Percentiles rank a stretch among this genome's conserved stretches.
Evolutionary conservation across 1,284 basidiomycete genomes (phyloP).

Genomic region (Grifola frondosa): DNA sequence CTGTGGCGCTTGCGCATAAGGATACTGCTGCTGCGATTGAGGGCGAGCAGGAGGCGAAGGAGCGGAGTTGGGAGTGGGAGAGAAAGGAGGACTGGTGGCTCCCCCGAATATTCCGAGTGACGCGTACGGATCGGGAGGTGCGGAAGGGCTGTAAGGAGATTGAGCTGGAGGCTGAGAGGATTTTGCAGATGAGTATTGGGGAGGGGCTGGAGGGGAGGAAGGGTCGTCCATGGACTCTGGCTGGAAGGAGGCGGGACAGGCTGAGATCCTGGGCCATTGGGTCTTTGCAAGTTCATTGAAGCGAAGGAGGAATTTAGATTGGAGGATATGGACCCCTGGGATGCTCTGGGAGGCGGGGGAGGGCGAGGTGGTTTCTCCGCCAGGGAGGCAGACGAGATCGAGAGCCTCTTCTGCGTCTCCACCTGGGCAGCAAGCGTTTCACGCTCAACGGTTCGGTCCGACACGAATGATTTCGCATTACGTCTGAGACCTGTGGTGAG

Average conservation of each 20-base stretch:
- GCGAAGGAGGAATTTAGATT: slow-evolving; percentile 52
- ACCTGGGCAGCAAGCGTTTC: slow-evolving; percentile 66
- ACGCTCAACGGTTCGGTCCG: slow-evolving; percentile 69
- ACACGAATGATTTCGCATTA: slow-evolving; percentile 65
- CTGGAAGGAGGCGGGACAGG: slow-evolving; percentile 29
- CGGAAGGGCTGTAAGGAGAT: slow-evolving; percentile 30
- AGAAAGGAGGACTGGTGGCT: slow-evolving; percentile 13
- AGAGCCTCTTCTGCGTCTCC: slow-evolving; percentile 67
- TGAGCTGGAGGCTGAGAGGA: slow-evolving; percentile 29
- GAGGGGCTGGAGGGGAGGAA: slow-evolving; percentile 22
- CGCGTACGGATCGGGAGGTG: slow-evolving; percentile 53
- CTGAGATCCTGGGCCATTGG: slow-evolving; percentile 35
- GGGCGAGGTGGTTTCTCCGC: slow-evolving; percentile 51
- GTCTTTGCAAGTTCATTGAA: slow-evolving; percentile 45
- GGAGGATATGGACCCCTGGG: slow-evolving; percentile 7
- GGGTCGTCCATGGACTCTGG: slow-evolving; percentile 28
- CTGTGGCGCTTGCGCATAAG: slow-evolving; percentile 8
- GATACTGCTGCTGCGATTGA: slow-evolving; percentile 30
- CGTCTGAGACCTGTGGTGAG: slow-evolving; percentile 60
- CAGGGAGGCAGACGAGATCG: slow-evolving; percentile 41
- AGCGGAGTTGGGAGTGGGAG: slow-evolving; percentile 13
- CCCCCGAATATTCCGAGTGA: slow-evolving; percentile 44
- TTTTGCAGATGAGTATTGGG: slow-evolving; percentile 28
- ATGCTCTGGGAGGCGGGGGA: slow-evolving; percentile 43
- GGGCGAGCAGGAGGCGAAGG: slow-evolving; percentile 29